Conservation (phyloP, 768 basidiomycete genomes). For the Xerocomellus intermedius region DNA sequence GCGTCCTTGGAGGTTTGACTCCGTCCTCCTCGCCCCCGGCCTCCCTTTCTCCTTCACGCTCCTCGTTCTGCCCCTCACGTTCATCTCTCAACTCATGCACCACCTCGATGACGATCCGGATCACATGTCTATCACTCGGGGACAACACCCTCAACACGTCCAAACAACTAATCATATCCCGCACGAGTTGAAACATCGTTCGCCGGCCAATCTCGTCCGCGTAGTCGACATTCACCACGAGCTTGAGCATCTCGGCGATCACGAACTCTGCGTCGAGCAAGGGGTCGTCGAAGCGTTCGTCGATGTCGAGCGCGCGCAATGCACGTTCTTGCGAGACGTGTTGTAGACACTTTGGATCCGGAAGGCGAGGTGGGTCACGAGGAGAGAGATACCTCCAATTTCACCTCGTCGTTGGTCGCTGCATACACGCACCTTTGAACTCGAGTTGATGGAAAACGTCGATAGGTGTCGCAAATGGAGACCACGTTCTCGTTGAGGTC, state of each 20-base stretch:
- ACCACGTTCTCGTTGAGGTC: slow-evolving; percentile 57
- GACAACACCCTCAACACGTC: slow-evolving; percentile 79
- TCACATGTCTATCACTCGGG: slow-evolving; percentile 76
- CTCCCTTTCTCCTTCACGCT: slow-evolving; percentile 37
- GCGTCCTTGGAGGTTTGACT: slow-evolving; percentile 36
- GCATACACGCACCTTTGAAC: slow-evolving; percentile 59
- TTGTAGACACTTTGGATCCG: slow-evolving; percentile 73
- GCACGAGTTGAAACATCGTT: slow-evolving; percentile 83
- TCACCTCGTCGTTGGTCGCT: slow-evolving; percentile 53
- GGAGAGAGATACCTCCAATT: slow-evolving; percentile 71
- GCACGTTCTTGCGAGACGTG: slow-evolving; percentile 38
- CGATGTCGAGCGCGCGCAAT: slow-evolving; percentile 38
- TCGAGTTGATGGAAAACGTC: slow-evolving; percentile 67
- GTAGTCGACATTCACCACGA: slow-evolving; percentile 84
- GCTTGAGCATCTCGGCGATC: slow-evolving; percentile 75
- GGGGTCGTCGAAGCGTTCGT: slow-evolving; percentile 42
- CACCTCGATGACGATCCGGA: slow-evolving; percentile 85
- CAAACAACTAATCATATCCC: slow-evolving; percentile 83
- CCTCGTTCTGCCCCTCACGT: slow-evolving; percentile 41
- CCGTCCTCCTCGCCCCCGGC: slow-evolving; percentile 6
- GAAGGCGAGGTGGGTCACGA: slow-evolving; percentile 80
- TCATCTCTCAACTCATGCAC: slow-evolving; percentile 71
- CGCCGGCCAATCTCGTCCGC: slow-evolving; percentile 88
- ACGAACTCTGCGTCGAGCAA: slow-evolving; percentile 49
- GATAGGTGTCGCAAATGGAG: slow-evolving; percentile 60